These are phyloP conservation scores for Grosmannia huntii DNA, from an alignment of 2,329 filamentous ascomycete species.

Conservation along the genomic window DNA sequence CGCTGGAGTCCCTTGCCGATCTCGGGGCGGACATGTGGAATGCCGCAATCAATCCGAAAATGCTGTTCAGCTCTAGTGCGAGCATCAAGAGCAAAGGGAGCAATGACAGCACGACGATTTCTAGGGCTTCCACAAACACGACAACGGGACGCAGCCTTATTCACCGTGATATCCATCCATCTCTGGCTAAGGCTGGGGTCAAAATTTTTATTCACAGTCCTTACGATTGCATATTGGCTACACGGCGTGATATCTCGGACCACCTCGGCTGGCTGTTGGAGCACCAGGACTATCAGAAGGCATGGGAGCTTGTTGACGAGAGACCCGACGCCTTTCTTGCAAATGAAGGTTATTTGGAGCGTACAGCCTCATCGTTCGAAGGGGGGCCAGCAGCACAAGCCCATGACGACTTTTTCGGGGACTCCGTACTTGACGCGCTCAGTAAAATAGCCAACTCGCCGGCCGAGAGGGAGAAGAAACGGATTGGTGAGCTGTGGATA, in stretches of 20 bases:
- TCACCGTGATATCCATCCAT: constrained; percentile 33
- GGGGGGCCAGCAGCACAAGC: constrained; percentile 15
- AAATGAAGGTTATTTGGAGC: constrained; percentile 20
- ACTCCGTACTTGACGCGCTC: constrained; percentile 52
- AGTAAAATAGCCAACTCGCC: constrained; percentile 46
- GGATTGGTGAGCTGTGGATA: constrained; percentile 88
- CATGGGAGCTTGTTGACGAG: constrained; percentile 80
- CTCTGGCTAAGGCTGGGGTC: constrained; percentile 40
- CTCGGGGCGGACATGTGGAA: constrained; percentile 75
- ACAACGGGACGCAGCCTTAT: constrained; percentile 17
- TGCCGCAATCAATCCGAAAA: constrained; percentile 73
- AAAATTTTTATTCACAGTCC: constrained; percentile 92
- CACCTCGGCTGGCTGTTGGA: constrained; percentile 78
- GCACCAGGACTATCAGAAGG: constrained; percentile 66
- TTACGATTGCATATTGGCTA: constrained; percentile 88
- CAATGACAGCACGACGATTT: constrained; percentile 44
- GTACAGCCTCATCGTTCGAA: constrained; percentile 17
- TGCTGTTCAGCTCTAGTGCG: constrained; percentile 75
- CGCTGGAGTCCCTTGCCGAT: constrained; percentile 63
- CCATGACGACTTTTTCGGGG: constrained; percentile 56
- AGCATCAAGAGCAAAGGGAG: constrained; percentile 56
- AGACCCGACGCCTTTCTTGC: constrained; percentile 60
- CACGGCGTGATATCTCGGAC: constrained; percentile 75
- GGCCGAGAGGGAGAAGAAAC: constrained; percentile 74
- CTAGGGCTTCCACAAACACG: constrained; percentile 27